A percentile compares a stretch with the other conserved stretches of the same genome.
Conservation (phyloP, 495 filamentous ascomycete species). For the Margaritispora aquatica region DNA sequence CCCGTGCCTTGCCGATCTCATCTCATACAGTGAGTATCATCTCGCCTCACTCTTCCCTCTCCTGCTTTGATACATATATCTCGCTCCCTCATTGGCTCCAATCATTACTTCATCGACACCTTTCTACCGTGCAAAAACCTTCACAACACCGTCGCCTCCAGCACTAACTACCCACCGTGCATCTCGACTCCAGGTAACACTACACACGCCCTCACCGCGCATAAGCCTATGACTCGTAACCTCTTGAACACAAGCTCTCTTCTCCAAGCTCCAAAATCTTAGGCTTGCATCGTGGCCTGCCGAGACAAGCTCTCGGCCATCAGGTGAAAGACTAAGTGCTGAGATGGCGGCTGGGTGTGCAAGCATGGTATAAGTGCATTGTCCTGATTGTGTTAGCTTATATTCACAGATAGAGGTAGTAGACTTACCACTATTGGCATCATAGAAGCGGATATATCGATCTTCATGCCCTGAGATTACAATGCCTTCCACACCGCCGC, state of each 20-base stretch:
- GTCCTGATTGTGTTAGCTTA: conserved; percentile 49
- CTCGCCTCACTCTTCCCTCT: neutral
- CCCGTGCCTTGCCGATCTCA: neutral
- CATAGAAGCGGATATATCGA: conserved; percentile 90
- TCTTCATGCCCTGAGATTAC: conserved; percentile 96
- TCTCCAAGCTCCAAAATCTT: conserved; percentile 97
- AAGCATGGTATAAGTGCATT: conserved; percentile 99
- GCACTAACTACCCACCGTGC: conserved; percentile 90
- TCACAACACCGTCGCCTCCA: conserved; percentile 94
- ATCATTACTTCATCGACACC: conserved; percentile 3
- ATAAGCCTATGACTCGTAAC: conserved; percentile 85
- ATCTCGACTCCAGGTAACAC: conserved; percentile 90
- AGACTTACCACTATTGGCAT: conserved; percentile 92
- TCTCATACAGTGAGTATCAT: neutral
- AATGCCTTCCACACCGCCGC: conserved; percentile 79
- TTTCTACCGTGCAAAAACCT: conserved; percentile 67
- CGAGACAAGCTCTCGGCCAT: conserved; percentile 89
- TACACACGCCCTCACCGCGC: conserved; percentile 90
- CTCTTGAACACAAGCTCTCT: conserved; percentile 87
- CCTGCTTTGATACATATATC: no score
- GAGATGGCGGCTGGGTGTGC: conserved; percentile 92
- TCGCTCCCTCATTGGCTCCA: neutral
- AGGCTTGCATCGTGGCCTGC: conserved; percentile 92
- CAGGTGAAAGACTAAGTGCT: conserved; percentile 80
- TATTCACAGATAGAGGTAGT: neutral